These are phyloP conservation scores for Aspergillus biplanus DNA, from an alignment of 495 filamentous ascomycete genomes.

Conservation along the genomic window DNA sequence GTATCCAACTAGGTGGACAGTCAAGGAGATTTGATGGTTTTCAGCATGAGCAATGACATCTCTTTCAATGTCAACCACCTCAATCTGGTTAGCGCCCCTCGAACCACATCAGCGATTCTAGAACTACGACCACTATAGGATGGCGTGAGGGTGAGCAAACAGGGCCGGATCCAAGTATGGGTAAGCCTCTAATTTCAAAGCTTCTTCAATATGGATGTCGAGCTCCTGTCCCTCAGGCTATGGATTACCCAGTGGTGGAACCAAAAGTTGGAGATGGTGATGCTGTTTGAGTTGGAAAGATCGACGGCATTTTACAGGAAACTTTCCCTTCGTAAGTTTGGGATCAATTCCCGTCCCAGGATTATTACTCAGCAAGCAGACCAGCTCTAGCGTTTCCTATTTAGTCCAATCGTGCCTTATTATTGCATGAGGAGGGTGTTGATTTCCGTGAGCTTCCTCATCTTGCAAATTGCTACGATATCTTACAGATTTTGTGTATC, in stretches of 20 bases:
- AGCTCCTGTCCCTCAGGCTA: too few species aligned
- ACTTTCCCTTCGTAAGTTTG: too few species aligned
- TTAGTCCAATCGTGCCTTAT: neutral
- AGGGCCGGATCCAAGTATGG: neutral
- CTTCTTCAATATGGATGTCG: neutral
- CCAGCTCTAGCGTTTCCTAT: neutral
- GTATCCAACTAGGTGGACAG: slow-evolving; percentile 11
- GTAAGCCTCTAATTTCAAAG: neutral
- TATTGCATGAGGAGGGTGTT: too few species aligned
- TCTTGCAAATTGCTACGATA: neutral
- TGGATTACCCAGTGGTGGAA: too few species aligned
- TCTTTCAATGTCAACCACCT: slow-evolving; percentile 34
- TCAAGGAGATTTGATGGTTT: slow-evolving; percentile 30
- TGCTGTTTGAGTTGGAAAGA: neutral
- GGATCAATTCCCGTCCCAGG: neutral
- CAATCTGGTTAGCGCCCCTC: slow-evolving; percentile 31
- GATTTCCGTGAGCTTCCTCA: neutral
- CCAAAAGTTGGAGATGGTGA: too few species aligned
- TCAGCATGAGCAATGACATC: slow-evolving; percentile 35
- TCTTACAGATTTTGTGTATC: neutral
- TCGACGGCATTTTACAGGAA: neutral
- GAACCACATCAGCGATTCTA: slow-evolving; percentile 33
- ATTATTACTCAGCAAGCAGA: neutral
- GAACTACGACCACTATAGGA: slow-evolving; percentile 16
- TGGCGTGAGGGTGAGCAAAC: neutral